Base-by-base conservation (phyloP, 1,284 basidiomycete species). In the Pseudozyma hubeiensis region DNA sequence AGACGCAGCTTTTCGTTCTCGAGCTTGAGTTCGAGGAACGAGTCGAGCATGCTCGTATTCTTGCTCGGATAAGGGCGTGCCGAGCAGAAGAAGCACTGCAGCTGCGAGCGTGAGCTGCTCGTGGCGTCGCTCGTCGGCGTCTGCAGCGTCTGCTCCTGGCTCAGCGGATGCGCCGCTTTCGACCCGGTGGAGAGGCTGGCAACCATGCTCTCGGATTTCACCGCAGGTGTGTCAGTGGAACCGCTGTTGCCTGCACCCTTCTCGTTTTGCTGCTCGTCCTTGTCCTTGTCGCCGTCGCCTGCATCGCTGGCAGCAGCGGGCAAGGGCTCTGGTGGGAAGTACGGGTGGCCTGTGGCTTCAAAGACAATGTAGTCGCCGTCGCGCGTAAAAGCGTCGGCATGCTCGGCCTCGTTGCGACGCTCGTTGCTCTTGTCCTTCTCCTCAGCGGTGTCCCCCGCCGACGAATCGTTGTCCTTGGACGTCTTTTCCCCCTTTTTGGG, bases 11-110 rank as follows among this genome's bases (percentile, higher is more conserved):
- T 72, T 56, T 81, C 80, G 44, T 82, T 82, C 51, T 82, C 81
- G 17, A 82, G 57, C 68, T 80, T 81, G 61, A 82, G 66, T 53
- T 82, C 81, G 19, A 82, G 62, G 67, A 82, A 80, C 11, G 76
- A 77, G 51, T 82, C 81, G 30, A 81, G 68, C 75, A 81, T 80
- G 59, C 71, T 71, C 14, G 79, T 73, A 49, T 77, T 80, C 57
- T 80, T 79, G 62, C 74, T 73, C 13, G 80, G 80, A 39, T 80
- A 80, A 13, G 78, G 71, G 10, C 80, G 56, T 29, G 70, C 68
- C 7, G 78, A 77, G 55, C 78, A 80, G 56, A 81, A 81, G 61
- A 80, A 79, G 67, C 75, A 79, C 29, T 78, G 77, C 34, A 73
- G 45, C n/a, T 64, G 61, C 30, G 54, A 16, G 37, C 71, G 71